Evolutionary conservation across 805 yeast genomes (phyloP), one percentile per base, ranked within the genome.

Genomic region (Pichia exigua): DNA sequence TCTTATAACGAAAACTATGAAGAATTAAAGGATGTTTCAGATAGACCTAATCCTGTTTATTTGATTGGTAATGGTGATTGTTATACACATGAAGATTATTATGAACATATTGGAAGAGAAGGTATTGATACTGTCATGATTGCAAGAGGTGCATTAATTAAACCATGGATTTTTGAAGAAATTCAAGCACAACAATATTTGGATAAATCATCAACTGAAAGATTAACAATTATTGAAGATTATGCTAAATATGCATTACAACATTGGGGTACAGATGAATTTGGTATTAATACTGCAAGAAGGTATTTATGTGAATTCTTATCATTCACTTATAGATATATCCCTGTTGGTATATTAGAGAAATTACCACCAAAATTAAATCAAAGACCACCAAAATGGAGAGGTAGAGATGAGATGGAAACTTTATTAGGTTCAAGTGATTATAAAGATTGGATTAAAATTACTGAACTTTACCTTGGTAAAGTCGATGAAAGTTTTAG

Each of bases 91-190:
- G 86, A 86, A 61, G 98, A 94, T 65, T 94, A 96, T 95, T 78
- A 88, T 66, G 75, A 73, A 35, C 90, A 85, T 12, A 73, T 83
- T 42, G 68, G 71, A 27, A 77, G 81, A 46, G 78, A 78, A 30
- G 85, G 86, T 22, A 82, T 92, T 52, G 99, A 94, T 70, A 82
- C 94, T 30, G 95, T 90, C 18, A 94, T 95, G 97, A 88, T 94
- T 50, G 99, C 98, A 3, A 79, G 99, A 63, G 99, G 98, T 51
- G 98, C 98, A 2, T 77, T 94, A 57, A 91, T 94, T 65, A 94
- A 94, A 70, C 99, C 99, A 38, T 94, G 99, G 99, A 87, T 94
- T 48, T 94, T 92, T 60, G 97, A 94, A 71, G 99, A 94, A 70
- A 79, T 94, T 51, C 95, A 92, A 53, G 75, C 92, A 8, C 81